These are phyloP conservation scores for Luvunga scandens DNA, from an alignment of 345 rosid species.

Conservation along the genomic window DNA sequence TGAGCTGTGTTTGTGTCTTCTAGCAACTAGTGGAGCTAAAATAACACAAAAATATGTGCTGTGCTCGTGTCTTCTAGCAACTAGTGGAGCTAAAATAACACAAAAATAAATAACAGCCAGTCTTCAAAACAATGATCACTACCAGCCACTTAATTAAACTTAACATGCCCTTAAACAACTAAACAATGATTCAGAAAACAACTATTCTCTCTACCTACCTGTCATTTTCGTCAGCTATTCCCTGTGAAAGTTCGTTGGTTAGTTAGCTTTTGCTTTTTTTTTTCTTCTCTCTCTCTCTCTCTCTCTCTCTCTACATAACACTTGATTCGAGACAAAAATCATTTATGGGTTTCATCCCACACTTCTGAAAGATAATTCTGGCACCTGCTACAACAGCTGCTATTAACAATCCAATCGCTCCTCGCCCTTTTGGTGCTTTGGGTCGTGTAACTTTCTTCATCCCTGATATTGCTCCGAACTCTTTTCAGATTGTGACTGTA, in stretches of 20 bases:
- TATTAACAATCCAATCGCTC: slow-evolving; percentile 31
- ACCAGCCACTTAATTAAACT: background rate
- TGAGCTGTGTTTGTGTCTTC: background rate
- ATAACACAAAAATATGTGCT: background rate
- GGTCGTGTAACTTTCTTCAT: background rate
- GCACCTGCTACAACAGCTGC: slow-evolving; percentile 51
- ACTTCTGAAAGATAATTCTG: slow-evolving; percentile 49
- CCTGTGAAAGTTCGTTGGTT: slow-evolving; percentile 2
- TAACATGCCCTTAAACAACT: background rate
- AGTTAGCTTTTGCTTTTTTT: background rate
- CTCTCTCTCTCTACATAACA: background rate
- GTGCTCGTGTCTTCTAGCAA: background rate
- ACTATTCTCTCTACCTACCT: background rate
- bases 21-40: background rate
- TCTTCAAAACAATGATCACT: background rate
- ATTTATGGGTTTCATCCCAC: slow-evolving; percentile 59
- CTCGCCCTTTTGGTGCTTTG: slow-evolving; percentile 23
- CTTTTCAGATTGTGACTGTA: slow-evolving; percentile 64
- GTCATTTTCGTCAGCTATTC: slow-evolving; percentile 7
- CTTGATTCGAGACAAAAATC: slow-evolving; percentile 14
- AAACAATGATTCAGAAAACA: background rate
- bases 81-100: background rate
- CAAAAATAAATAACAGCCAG: background rate
- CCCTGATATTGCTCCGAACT: slow-evolving; percentile 13
- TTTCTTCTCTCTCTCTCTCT: too few relatives aligned